Evolutionary conservation across 306 rosid genomes (phyloP).

Genomic region (Citrullus colocynthis): DNA sequence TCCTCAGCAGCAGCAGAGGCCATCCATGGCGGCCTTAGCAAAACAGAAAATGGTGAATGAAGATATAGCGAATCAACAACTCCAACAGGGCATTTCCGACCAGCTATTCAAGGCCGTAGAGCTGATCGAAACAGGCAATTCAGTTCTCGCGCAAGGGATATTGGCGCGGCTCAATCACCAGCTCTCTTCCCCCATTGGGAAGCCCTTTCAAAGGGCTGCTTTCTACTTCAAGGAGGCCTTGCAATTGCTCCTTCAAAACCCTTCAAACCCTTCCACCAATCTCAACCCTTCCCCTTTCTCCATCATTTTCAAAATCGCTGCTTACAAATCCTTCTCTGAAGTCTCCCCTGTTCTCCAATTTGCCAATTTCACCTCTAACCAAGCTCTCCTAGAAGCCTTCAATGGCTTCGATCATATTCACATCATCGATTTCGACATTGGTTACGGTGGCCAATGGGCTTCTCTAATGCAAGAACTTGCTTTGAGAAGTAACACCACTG

Average conservation of each 20-base stretch:
- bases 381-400: constrained; percentile 74
- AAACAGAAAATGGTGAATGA: constrained; percentile 48
- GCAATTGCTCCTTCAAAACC: constrained; percentile 36
- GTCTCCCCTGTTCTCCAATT: constrained; percentile 80
- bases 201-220: constrained; percentile 95
- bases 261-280: constrained; percentile 16
- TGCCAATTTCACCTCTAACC: constrained; percentile 77
- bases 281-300: constrained; percentile 35
- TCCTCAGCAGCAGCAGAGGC: constrained; percentile 29
- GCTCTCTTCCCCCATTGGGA: constrained; percentile 69
- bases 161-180: constrained; percentile 99
- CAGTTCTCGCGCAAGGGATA: constrained; percentile 96
- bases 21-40: constrained; percentile 18
- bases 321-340: constrained; percentile 82
- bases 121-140: constrained; percentile 70
- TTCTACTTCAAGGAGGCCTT: constrained; percentile 81
- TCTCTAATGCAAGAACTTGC: constrained; percentile 86
- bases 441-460: constrained; percentile 93
- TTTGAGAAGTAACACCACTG: not conserved
- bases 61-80: constrained; percentile 47
- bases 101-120: constrained; percentile 73
- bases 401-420: constrained; percentile 57
- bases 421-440: constrained; percentile 72
- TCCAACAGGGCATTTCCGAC: constrained; percentile 56
- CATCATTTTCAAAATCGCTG: constrained; percentile 63